Percentiles rank a stretch among this genome's conserved stretches.
Conservation (phyloP, 345 rosid genomes). For the Cardamine chenopodiifolia region DNA sequence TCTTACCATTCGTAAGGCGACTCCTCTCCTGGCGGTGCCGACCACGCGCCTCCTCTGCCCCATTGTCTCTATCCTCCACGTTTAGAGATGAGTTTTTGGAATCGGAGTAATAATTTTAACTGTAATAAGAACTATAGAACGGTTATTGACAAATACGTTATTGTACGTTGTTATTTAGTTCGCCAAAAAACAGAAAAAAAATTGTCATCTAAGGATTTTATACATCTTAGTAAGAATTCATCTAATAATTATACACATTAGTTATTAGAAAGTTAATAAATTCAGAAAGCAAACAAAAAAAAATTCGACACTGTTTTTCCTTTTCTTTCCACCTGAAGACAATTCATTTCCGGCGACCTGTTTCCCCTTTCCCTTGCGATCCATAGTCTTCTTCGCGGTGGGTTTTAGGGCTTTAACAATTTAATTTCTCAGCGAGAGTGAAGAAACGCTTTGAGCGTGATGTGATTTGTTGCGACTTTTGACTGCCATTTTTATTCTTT, state of each 20-base stretch:
- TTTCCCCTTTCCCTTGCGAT: constrained; percentile 46
- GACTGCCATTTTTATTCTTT: too few relatives aligned
- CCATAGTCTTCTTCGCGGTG: constrained; percentile 28
- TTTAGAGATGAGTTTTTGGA: background rate
- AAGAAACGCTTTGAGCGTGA: constrained; percentile 6
- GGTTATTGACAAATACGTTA: background rate
- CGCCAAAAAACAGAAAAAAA: too few relatives aligned
- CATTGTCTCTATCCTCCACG: background rate
- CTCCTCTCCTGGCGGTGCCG: constrained; percentile 59
- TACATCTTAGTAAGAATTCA: too few relatives aligned
- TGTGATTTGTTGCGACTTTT: constrained; percentile 12
- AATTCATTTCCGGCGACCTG: constrained; percentile 39
- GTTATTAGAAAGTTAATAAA: too few relatives aligned
- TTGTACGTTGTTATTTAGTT: background rate
- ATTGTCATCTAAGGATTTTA: too few relatives aligned
- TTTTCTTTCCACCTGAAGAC: constrained; percentile 43
- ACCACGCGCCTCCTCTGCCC: constrained; percentile 53
- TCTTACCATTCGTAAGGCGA: constrained; percentile 67
- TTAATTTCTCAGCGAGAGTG: constrained; percentile 15
- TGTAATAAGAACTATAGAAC: background rate
- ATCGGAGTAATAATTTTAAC: background rate
- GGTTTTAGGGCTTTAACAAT: constrained; percentile 34
- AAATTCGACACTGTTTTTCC: constrained; percentile 21
- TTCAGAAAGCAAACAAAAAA: too few relatives aligned
- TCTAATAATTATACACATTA: too few relatives aligned